Conservation (phyloP, 768 basidiomycete species). For the Suillus discolor region DNA sequence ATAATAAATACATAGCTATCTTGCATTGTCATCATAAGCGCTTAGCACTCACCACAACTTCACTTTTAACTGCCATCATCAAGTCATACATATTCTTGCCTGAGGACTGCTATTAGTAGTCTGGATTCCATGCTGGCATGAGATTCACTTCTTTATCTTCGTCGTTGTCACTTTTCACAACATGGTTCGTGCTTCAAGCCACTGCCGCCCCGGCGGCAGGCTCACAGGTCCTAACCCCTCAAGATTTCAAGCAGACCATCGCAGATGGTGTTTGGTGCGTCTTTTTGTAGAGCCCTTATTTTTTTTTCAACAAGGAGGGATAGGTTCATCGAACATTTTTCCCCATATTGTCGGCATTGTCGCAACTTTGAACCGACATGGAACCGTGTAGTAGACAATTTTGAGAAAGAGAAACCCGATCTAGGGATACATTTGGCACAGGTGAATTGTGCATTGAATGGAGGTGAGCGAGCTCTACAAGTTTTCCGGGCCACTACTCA, state of each 20-base stretch:
- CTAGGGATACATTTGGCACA: slow-evolving; percentile 67
- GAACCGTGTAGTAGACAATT: slow-evolving; percentile 62
- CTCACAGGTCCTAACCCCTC: slow-evolving; percentile 50
- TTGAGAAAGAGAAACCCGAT: slow-evolving; percentile 39
- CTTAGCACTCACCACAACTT: background rate
- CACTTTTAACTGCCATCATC: background rate
- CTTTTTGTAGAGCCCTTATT: background rate
- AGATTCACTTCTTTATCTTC: slow-evolving; percentile 7
- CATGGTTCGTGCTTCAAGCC: slow-evolving; percentile 31
- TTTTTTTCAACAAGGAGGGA: background rate
- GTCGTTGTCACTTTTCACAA: slow-evolving; percentile 33
- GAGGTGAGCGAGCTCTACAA: slow-evolving; percentile 52
- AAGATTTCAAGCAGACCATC: slow-evolving; percentile 57
- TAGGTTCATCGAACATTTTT: slow-evolving; percentile 86
- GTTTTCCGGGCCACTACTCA: background rate
- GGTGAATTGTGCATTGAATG: slow-evolving; percentile 77
- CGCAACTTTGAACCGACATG: slow-evolving; percentile 80
- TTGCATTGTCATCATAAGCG: background rate
- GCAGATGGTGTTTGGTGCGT: slow-evolving; percentile 61
- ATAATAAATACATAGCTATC: background rate
- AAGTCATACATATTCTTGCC: background rate
- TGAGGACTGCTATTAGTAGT: background rate
- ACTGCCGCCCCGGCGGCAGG: slow-evolving; percentile 38
- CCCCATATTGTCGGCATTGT: slow-evolving; percentile 86
- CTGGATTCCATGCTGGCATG: slow-evolving; percentile 16